Evolutionary conservation across 2,329 filamentous ascomycete species (phyloP), one percentile per base, ranked within the genome.

Genomic region (Fusarium sp.): DNA sequence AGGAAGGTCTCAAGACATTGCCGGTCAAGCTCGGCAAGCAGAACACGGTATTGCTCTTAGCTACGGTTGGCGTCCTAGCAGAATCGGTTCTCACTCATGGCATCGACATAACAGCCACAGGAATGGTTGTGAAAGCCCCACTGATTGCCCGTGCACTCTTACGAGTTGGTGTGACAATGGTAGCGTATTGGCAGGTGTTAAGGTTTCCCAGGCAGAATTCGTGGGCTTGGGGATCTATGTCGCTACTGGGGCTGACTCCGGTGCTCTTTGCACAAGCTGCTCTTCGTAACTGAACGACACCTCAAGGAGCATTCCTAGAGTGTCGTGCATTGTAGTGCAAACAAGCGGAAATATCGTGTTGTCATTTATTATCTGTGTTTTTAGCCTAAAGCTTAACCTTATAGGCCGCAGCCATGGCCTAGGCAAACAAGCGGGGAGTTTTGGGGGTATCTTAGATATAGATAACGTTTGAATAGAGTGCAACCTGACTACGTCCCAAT

Each of bases 221-320:
- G 2, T 68, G 51, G 63, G 67, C 67, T 6, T 70, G 67, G 67
- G 67, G 67, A 10, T 51, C 38, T 6, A 59, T 70, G 67, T 70
- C 67, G 3, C 28, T 70, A 3, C 31, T 68, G 33, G 67, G 67
- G 0, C 42, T 70, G 15, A 38, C 45, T 31, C 67, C 67, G 4
- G 67, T 63, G 7, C 22, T 70, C 1, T 63, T 70, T 47, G 63
- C 63, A 22, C 67, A 70, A 36, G 67, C 57, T 26, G 30, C 57
- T 0, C 44, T 70, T 15, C 35, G 47, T 2, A 47, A 28, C 15
- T 66, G 13, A 57, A 33, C 1, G 4, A 3, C 11, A 16, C 13
- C 18, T 12, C 4, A 11, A 5, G 20, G 2, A 2, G 5, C 0
- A 14, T 7, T 13, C 20, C 7, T 7, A 6, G 13, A 18, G 3